A percentile compares a stretch with the other conserved stretches of the same genome.
Evolutionary conservation across 495 filamentous ascomycete genomes (phyloP).

Genomic region (Filosporella fistucella): DNA sequence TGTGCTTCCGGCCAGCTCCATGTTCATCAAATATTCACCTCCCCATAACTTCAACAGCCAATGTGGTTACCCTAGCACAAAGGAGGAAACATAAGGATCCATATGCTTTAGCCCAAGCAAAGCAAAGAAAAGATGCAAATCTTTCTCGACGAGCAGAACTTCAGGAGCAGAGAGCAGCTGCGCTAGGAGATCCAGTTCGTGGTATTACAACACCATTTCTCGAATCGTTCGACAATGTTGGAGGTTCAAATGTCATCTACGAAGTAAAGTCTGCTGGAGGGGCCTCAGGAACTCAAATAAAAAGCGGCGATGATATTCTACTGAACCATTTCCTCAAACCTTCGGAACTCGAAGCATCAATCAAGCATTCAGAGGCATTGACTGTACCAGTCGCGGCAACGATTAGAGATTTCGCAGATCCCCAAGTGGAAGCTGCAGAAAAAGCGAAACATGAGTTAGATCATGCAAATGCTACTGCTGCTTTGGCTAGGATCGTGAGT

Average conservation of each 20-base stretch:
- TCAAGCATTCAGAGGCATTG: conserved; percentile 60
- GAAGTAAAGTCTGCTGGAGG: conserved; percentile 28
- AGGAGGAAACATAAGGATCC: conserved; percentile 49
- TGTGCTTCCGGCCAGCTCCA: conserved; percentile 42
- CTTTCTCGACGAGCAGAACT: conserved; percentile 66
- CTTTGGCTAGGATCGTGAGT: conserved; percentile 70
- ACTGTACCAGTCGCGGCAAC: conserved; percentile 46
- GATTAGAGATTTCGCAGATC: conserved; percentile 36
- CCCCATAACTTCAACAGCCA: conserved; percentile 18
- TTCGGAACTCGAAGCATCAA: conserved; percentile 55
- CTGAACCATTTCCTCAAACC: conserved; percentile 72
- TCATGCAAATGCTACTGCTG: conserved; percentile 54
- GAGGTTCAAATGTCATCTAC: conserved; percentile 22
- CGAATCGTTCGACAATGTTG: conserved; percentile 65
- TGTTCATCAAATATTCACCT: conserved; percentile 16
- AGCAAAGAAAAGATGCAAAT: conserved; percentile 77
- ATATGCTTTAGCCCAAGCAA: conserved; percentile 65
- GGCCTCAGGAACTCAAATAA: conserved; percentile 20
- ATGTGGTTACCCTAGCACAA: conserved; percentile 18
- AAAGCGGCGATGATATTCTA: conserved; percentile 34
- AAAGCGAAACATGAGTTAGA: conserved; percentile 30
- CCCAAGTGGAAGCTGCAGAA: conserved; percentile 36
- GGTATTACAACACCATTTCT: conserved; percentile 78
- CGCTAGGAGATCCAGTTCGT: conserved; percentile 70
- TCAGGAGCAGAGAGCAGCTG: conserved; percentile 50